Conservation (phyloP, 352 stramenopile genomes). For the Phytophthora palmivora region DNA sequence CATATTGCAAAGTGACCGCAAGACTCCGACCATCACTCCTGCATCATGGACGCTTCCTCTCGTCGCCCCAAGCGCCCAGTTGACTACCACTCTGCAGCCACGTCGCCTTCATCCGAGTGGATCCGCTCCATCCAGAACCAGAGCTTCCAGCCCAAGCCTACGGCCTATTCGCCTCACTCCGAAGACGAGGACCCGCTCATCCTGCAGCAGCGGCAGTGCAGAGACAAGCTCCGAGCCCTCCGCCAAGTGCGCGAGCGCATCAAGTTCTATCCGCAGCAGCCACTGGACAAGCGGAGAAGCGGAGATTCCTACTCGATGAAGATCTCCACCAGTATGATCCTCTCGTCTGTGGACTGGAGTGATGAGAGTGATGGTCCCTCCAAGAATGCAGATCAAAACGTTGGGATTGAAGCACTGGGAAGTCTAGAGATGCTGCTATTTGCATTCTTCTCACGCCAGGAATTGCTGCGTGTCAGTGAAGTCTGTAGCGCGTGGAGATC, state of each 20-base stretch:
- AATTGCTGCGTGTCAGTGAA: constrained; percentile 52
- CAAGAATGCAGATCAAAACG: constrained; percentile 12
- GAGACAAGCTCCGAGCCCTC: constrained; percentile 68
- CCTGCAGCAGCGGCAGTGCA: constrained; percentile 58
- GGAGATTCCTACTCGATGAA: constrained; percentile 40
- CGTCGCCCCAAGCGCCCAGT: constrained; percentile 24
- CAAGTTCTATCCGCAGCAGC: constrained; percentile 38
- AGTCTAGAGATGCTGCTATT: constrained; percentile 73
- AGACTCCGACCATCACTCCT: constrained; percentile 9
- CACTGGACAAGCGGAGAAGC: constrained; percentile 10
- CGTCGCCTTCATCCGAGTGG: constrained; percentile 42
- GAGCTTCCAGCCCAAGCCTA: constrained; percentile 69
- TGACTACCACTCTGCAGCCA: constrained; percentile 6
- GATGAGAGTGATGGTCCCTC: constrained; percentile 10
- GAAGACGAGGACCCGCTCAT: constrained; percentile 68
- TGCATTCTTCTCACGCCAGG: constrained; percentile 52
- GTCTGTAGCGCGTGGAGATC: constrained; percentile 68
- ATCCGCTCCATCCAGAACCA: constrained; percentile 61
- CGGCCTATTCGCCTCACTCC: constrained; percentile 66
- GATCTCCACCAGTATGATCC: constrained; percentile 64
- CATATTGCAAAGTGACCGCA: constrained; percentile 10
- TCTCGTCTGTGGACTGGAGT: constrained; percentile 37
- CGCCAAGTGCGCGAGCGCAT: constrained; percentile 56
- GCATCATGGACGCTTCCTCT: constrained; percentile 5
- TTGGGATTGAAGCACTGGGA: constrained; percentile 59